Base-by-base conservation (phyloP, 2,329 filamentous ascomycete genomes). In the Ascosphaera apis region DNA sequence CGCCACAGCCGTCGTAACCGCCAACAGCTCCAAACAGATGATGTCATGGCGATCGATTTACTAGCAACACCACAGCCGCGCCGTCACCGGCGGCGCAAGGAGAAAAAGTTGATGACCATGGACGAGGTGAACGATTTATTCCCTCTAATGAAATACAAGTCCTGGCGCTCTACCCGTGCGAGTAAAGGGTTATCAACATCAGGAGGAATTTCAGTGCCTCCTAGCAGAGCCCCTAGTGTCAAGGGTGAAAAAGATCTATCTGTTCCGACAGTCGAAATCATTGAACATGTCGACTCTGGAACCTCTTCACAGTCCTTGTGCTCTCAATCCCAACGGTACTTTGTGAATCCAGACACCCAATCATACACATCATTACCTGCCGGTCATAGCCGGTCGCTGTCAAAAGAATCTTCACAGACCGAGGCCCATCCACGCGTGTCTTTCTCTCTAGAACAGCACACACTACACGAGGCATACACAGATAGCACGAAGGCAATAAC, bases 51-150 rank as follows among this genome's bases (percentile, higher is more conserved):
- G 4, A 91, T 98, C 49, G 83, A 83, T 42, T 63, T 98, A 43
- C 70, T 84, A 39, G 69, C 76, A 39, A 83, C 95, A 68, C 30
- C n/a, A 17, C 30, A 31, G 30, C 80, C 82, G 39, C 63, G 82
- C 40, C 76, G 82, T 35, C 84, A 88, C 53, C 72, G 88, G 39
- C 70, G 86, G 48, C 71, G 86, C 44, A 72, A 84, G 40, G 88
- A 98, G 57, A 98, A 98, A 72, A 98, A 93, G 55, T 58, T 98
- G 45, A 95, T 98, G 88, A 80, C 79, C 2, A 93, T 95, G 74
- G 88, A 98, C 42, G 88, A 98, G 57, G 88, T 98, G 42, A 95
- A 98, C 52, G 83, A 91, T 45, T 81, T 91, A 46, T 98, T 98
- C 48, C 86, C 88, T 0, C 72, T 93, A 59, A 75, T 73, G 46